Conservation (phyloP, 2,329 filamentous ascomycete species). For the Clonostachys rosea region DNA sequence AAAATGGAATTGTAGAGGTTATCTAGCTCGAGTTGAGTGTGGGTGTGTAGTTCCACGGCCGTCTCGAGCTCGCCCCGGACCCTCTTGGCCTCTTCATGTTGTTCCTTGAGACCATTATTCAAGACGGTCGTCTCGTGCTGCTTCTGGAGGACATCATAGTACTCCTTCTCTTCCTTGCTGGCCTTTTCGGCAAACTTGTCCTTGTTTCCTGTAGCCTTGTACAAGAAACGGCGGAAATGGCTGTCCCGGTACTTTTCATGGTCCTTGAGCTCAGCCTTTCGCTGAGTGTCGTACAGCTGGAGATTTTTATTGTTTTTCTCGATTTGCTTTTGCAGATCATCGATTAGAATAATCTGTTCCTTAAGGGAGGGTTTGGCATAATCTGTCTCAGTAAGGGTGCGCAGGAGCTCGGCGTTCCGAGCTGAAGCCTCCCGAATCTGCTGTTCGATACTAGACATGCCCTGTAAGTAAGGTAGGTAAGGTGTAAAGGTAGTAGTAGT, state of each 20-base stretch:
- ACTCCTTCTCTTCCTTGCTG: conserved; percentile 44
- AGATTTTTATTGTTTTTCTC: conserved; percentile 26
- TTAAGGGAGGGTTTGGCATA: conserved; percentile 38
- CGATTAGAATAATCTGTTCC: conserved; percentile 38
- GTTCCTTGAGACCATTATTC: conserved; percentile 28
- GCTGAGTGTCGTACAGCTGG: conserved; percentile 27
- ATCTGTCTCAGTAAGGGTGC: conserved; percentile 40
- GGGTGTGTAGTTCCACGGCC: conserved; percentile 23
- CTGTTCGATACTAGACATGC: conserved; percentile 14
- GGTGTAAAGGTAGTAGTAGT: no score
- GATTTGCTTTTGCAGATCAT: conserved; percentile 37
- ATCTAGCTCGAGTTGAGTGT: conserved; percentile 41
- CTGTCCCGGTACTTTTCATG: conserved; percentile 49
- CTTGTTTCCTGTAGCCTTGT: conserved; percentile 42
- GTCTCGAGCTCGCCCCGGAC: conserved; percentile 26
- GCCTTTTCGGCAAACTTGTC: conserved; percentile 33
- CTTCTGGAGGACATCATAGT: conserved; percentile 44
- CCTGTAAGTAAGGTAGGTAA: no score
- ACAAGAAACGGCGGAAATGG: conserved; percentile 43
- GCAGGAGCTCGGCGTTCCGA: conserved; percentile 36
- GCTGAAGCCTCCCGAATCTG: conserved; percentile 31
- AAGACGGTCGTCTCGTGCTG: conserved; percentile 37
- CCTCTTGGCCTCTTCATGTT: conserved; percentile 31
- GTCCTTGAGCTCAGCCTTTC: conserved; percentile 41
- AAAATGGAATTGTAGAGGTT: conserved; percentile 42